phyloP scores from a whole-genome alignment of 148 eudicot species.

The Linanthus parryae region DNA sequence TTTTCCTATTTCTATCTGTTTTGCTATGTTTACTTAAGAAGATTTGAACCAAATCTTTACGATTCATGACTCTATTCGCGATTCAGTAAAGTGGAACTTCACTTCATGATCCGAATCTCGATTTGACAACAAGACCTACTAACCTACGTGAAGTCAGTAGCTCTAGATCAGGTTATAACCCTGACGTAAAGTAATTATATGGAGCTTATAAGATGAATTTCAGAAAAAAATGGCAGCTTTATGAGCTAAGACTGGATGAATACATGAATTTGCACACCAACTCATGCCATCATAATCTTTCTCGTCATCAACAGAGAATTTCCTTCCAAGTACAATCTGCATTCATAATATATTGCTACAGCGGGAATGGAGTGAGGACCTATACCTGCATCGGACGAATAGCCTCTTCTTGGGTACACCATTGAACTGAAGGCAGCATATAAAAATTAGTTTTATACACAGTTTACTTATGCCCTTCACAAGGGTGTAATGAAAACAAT shows the following conservation, averaged over 20 bases:
- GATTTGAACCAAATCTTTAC: too few relatives aligned
- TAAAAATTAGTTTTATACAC: neutral
- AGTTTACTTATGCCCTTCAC: neutral
- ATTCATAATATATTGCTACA: neutral
- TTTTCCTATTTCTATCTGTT: too few relatives aligned
- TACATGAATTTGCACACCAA: too few relatives aligned
- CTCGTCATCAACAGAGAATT: neutral
- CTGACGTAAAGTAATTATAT: too few relatives aligned
- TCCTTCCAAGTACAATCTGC: neutral
- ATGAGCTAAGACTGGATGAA: neutral
- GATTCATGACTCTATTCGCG: too few relatives aligned
- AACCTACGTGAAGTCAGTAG: too few relatives aligned
- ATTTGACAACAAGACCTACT: too few relatives aligned
- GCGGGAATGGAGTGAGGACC: neutral
- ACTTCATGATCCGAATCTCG: too few relatives aligned
- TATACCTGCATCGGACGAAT: constrained; percentile 57
- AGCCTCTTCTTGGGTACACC: constrained; percentile 36
- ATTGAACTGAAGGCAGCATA: constrained; percentile 29
- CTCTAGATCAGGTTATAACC: too few relatives aligned
- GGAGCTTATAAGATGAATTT: neutral
- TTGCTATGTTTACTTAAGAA: too few relatives aligned
- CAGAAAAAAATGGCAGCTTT: neutral
- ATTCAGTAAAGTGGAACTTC: too few relatives aligned
- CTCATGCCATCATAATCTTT: neutral
- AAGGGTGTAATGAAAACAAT: neutral